Conservation (phyloP, 441 rosid genomes). For the Aleurites moluccanus region DNA sequence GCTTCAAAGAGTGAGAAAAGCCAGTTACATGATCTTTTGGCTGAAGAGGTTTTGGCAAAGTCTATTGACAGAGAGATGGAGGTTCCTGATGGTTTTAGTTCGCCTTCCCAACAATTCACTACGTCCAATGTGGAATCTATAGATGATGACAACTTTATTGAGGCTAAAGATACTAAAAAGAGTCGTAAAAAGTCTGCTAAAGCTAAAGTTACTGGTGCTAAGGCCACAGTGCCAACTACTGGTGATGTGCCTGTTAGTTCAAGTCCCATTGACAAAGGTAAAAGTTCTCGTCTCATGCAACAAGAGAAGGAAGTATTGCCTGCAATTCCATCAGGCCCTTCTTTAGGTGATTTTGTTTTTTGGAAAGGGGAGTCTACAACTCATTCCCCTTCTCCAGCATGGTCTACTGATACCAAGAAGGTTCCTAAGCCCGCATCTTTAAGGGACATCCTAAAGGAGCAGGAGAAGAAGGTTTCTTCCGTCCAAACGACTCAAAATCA, state of each 20-base stretch:
- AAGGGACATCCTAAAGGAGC: slow-evolving; percentile 93
- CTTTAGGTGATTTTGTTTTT: slow-evolving; percentile 90
- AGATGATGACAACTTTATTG: slow-evolving; percentile 77
- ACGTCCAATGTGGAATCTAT: slow-evolving; percentile 35
- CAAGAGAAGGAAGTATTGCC: slow-evolving; percentile 74
- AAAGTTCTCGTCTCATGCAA: slow-evolving; percentile 53
- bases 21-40: slow-evolving; percentile 68
- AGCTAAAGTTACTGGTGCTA: slow-evolving; percentile 64
- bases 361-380: slow-evolving; percentile 75
- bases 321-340: slow-evolving; percentile 87
- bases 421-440: slow-evolving; percentile 65
- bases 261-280: slow-evolving; percentile 74
- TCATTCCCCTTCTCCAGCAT: slow-evolving; percentile 68
- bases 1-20: slow-evolving; percentile 56
- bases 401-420: slow-evolving; percentile 81
- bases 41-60: slow-evolving; percentile 63
- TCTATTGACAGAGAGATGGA: slow-evolving; percentile 53
- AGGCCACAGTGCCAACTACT: slow-evolving; percentile 42
- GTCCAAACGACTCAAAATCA: slow-evolving; percentile 46
- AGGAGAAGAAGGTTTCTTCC: slow-evolving; percentile 62
- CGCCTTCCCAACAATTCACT: slow-evolving; percentile 34
- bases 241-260: slow-evolving; percentile 52
- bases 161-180: slow-evolving; percentile 89
- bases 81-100: slow-evolving; percentile 34
- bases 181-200: slow-evolving; percentile 88